Conservation (phyloP, 371 early-diverging fungal genomes). For the Batkoa obscura region DNA sequence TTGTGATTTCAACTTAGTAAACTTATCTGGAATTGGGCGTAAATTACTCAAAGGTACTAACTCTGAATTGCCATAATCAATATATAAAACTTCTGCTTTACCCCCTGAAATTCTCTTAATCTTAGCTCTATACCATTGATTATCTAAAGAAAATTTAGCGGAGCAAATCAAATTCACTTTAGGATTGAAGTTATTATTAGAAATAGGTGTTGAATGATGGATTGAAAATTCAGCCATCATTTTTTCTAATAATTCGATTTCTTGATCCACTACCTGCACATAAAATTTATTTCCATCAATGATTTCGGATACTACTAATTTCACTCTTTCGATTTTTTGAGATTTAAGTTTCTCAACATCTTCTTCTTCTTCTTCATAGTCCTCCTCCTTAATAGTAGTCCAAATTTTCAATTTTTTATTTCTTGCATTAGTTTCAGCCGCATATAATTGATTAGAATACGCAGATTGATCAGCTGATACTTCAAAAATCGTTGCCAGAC, state of each 20-base stretch:
- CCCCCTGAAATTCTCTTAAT: slow-evolving; percentile 39
- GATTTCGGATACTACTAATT: slow-evolving; percentile 71
- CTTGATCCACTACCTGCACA: slow-evolving; percentile 54
- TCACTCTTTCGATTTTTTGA: slow-evolving; percentile 49
- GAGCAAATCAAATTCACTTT: slow-evolving; percentile 48
- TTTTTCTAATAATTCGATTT: slow-evolving; percentile 47
- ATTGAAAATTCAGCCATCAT: slow-evolving; percentile 64
- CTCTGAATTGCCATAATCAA: slow-evolving; percentile 87
- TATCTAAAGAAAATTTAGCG: slow-evolving; percentile 74
- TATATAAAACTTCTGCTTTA: slow-evolving; percentile 55
- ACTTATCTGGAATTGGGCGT: slow-evolving; percentile 35
- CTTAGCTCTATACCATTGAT: slow-evolving; percentile 81
- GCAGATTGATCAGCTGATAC: slow-evolving; percentile 67
- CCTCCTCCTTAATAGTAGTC: slow-evolving; percentile 15
- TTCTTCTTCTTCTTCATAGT: slow-evolving; percentile 15
- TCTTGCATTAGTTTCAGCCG: slow-evolving; percentile 64
- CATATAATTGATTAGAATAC: slow-evolving; percentile 41
- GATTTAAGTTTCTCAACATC: slow-evolving; percentile 15
- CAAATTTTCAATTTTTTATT: slow-evolving; percentile 26
- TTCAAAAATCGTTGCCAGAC: slow-evolving; percentile 63
- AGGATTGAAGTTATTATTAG: slow-evolving; percentile 27
- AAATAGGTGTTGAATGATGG: slow-evolving; percentile 19
- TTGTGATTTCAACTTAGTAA: slow-evolving; percentile 40
- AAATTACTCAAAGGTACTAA: slow-evolving; percentile 29
- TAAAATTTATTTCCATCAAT: slow-evolving; percentile 43